Conservation (phyloP, 768 basidiomycete species). For the Hygrophoropsis aurantiaca region DNA sequence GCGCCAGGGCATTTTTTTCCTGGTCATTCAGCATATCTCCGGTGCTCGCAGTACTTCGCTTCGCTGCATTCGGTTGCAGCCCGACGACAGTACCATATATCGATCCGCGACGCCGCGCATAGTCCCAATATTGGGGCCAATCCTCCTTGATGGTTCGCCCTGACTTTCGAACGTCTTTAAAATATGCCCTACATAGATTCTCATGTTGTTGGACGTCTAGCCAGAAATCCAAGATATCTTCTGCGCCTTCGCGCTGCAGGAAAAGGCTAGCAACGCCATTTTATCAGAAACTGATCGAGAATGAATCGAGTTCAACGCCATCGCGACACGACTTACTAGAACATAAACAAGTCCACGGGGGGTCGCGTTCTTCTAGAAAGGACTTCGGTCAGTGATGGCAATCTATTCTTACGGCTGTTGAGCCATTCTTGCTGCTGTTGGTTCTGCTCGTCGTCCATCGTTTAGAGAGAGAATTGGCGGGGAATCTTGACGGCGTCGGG, state of each 20-base stretch:
- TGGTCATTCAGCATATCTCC: slow-evolving; percentile 66
- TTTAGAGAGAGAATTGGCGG: slow-evolving; percentile 2
- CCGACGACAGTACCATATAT: slow-evolving; percentile 92
- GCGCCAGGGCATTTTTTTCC: slow-evolving; percentile 65
- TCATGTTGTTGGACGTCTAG: slow-evolving; percentile 99
- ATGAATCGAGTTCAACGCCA: slow-evolving; percentile 6
- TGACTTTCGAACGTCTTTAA: slow-evolving; percentile 97
- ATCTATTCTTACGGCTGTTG: slow-evolving; percentile 65
- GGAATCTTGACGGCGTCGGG: slow-evolving; percentile 6
- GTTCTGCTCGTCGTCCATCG: slow-evolving; percentile 56
- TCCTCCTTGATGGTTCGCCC: slow-evolving; percentile 92
- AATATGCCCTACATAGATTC: slow-evolving; percentile 97
- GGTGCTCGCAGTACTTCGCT: slow-evolving; percentile 84
- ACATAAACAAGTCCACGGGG: slow-evolving; percentile 98
- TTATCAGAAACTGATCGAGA: slow-evolving; percentile 1
- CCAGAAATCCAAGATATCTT: slow-evolving; percentile 98
- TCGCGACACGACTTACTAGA: slow-evolving; percentile 69
- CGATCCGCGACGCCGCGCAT: slow-evolving; percentile 87
- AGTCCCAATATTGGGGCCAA: slow-evolving; percentile 98
- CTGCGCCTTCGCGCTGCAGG: slow-evolving; percentile 91
- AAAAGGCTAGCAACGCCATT: slow-evolving; percentile 63
- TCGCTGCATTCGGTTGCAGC: slow-evolving; percentile 57
- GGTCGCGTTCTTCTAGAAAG: slow-evolving; percentile 87
- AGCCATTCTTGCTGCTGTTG: slow-evolving; percentile 72
- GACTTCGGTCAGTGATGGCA: slow-evolving; percentile 90